These are phyloP conservation scores for Quercus lobata DNA, from an alignment of 331 rosid genomes.

Conservation along the genomic window DNA sequence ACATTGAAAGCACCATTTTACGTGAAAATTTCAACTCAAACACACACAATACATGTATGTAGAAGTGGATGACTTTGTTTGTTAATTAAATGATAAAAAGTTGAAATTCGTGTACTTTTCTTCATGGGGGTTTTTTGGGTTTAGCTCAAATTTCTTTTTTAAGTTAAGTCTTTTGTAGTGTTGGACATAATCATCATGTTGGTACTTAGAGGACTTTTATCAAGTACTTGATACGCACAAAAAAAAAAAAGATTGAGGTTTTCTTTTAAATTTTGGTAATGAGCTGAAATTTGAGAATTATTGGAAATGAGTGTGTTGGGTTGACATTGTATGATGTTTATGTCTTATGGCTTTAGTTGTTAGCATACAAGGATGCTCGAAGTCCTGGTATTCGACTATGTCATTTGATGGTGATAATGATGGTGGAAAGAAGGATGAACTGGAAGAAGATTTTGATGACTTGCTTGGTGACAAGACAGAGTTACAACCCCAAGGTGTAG, in stretches of 20 bases:
- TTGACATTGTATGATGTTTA: conserved; percentile 14
- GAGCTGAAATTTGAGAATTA: not conserved
- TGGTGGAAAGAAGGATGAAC: conserved; percentile 21
- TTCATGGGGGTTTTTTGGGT: not conserved
- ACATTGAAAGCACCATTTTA: not conserved
- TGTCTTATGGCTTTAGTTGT: conserved; percentile 31
- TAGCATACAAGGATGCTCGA: conserved; percentile 29
- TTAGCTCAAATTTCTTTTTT: not conserved
- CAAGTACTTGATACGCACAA: conserved; percentile 1
- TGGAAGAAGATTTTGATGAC: conserved; percentile 39
- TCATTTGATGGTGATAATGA: conserved; percentile 25
- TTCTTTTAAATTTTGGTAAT: not conserved
- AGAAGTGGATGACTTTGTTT: not conserved
- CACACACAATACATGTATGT: not conserved
- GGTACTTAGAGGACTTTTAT: conserved; percentile 9
- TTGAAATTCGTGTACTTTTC: not conserved
- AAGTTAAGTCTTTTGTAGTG: not conserved
- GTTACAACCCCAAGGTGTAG: conserved; percentile 68
- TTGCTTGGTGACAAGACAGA: conserved; percentile 41
- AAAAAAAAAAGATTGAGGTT: too few species aligned
- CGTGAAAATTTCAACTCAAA: not conserved
- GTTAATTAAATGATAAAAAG: not conserved
- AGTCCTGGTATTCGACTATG: conserved; percentile 44
- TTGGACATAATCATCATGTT: not conserved
- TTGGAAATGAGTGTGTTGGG: not conserved